phyloP scores from a whole-genome alignment of 1,284 basidiomycete species.

The Heterobasidion annosum region DNA sequence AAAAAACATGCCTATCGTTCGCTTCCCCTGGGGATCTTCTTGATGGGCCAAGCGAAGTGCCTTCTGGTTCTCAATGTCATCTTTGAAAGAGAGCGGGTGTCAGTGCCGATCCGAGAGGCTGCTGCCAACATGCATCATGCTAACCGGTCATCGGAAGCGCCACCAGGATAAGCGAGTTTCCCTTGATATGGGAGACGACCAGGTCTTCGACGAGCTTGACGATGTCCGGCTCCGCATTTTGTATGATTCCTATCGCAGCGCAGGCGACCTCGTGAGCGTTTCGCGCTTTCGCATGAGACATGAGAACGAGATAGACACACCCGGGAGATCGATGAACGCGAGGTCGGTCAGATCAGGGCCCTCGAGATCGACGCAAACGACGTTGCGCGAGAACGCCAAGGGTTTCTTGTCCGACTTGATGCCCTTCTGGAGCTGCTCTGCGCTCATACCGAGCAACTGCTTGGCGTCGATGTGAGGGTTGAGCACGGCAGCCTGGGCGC shows the following conservation, averaged over 20 bases:
- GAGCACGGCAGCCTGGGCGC: constrained; percentile 36
- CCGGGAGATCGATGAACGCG: constrained; percentile 37
- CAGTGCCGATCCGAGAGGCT: not conserved
- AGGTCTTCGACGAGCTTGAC: constrained; percentile 27
- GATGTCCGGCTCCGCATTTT: constrained; percentile 20
- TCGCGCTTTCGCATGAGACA: not conserved
- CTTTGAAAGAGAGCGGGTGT: constrained; percentile 20
- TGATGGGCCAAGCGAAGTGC: constrained; percentile 43
- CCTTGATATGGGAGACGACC: constrained; percentile 24
- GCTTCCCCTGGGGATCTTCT: constrained; percentile 39
- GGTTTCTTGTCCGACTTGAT: constrained; percentile 6
- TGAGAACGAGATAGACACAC: constrained; percentile 14
- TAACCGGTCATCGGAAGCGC: constrained; percentile 33
- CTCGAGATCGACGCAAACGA: constrained; percentile 33
- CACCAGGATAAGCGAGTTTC: constrained; percentile 36
- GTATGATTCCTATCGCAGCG: constrained; percentile 20
- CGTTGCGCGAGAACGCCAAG: constrained; percentile 31
- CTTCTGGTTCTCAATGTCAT: constrained; percentile 58
- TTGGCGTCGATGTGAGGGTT: constrained; percentile 20
- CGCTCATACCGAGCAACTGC: constrained; percentile 17
- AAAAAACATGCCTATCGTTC: constrained; percentile 44
- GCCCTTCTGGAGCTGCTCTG: constrained; percentile 13
- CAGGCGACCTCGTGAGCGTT: not conserved
- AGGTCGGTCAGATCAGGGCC: constrained; percentile 35
- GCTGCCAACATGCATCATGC: not conserved